These are phyloP conservation scores for Serpula lacrymans DNA, from an alignment of 768 basidiomycete species.

Conservation along the genomic window DNA sequence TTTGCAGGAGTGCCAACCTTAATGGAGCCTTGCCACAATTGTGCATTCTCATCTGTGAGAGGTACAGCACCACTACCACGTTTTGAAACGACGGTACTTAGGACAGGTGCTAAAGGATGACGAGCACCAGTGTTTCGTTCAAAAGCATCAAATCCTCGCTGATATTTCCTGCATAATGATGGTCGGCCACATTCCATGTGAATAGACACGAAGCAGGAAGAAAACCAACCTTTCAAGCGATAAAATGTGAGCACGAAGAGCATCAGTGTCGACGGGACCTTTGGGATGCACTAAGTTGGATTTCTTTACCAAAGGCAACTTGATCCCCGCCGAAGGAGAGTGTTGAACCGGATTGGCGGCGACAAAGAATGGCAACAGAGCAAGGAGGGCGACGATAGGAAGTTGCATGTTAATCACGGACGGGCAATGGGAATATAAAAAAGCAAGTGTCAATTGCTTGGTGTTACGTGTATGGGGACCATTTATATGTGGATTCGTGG, in stretches of 20 bases:
- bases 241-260: background rate
- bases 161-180: constrained; percentile 36
- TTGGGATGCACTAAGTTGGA: background rate
- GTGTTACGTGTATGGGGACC: no score
- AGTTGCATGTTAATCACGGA: no score
- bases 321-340: no score
- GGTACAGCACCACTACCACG: constrained; percentile 26
- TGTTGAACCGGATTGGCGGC: no score
- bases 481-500: no score
- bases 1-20: constrained; percentile 45
- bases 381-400: background rate
- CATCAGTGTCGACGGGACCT: background rate
- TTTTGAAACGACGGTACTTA: constrained; percentile 12
- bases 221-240: background rate
- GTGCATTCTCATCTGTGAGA: constrained; percentile 34
- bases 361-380: no score
- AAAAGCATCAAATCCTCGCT: constrained; percentile 39
- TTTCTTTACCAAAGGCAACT: background rate
- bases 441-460: no score
- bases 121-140: constrained; percentile 40
- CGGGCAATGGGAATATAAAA: no score
- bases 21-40: constrained; percentile 46
- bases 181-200: background rate
- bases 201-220: background rate
- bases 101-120: constrained; percentile 28